Base-by-base conservation (phyloP, 805 yeast genomes). In the Saturnispora bothae region DNA sequence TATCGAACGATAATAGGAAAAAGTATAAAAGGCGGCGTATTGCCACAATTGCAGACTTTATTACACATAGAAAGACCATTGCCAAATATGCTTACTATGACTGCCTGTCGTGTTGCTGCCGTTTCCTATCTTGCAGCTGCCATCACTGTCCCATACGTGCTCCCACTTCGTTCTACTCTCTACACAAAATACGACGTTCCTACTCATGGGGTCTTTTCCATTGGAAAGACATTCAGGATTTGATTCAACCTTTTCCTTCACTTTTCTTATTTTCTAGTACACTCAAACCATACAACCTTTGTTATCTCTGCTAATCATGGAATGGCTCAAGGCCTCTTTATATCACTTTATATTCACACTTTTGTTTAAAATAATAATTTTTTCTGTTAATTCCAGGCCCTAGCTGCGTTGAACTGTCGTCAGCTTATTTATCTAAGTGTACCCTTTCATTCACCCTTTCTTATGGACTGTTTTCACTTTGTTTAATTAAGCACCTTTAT, bases 61-160 rank as follows among this genome's bases (percentile, higher is more conserved):
- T n/a, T n/a, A n/a, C 25, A 7, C 10, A 22, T 22, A 22, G 10
- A 22, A 22, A 22, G 25, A 22, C 9, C 25, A 22, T 7, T 10
- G 6, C 9, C 10, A 7, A 22, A 22, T 22, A 22, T 10, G 6
- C 6, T 22, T 22, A 22, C 25, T n/a, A 26, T 26, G 12, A 26
- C 28, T n/a, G 5, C 15, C 14, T 30, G 43, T 10, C 53, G 45
- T 28, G 33, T 53, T 10, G 36, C 52, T 4, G 60, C 59, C 15
- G 43, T 57, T 26, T 46, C 54, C 15, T 60, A 60, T 29, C 38
- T 60, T 6, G 47, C 63, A 3, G 43, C 59, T 20, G 64, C 63
- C 13, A 42, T 60, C 31, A 50, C 59, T 8, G 47, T 59, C 12
- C 65, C 65, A 8, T 60, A 60, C 40, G 43, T 59, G 31, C 35